Base-by-base conservation (phyloP, 2,329 filamentous ascomycete genomes). In the Arthrinium phaeospermum region DNA sequence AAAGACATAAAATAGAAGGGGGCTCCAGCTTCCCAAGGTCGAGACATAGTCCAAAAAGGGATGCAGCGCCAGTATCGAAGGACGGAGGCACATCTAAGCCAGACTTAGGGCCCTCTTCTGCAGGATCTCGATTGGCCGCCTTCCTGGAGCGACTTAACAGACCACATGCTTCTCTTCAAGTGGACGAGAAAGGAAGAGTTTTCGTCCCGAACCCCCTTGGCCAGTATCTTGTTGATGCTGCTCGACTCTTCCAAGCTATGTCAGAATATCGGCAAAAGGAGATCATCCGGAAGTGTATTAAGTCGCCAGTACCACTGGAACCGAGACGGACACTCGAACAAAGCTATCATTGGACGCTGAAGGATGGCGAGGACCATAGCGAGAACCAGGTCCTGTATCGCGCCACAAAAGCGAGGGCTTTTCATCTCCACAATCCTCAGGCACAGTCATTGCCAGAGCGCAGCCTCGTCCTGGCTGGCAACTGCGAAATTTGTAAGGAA, bases 291-390 rank as follows among this genome's bases (percentile, higher is more conserved):
- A 73, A 76, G 2, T 83, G 81, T 37, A 75, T 85, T 0, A 76
- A 80, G 19, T n/a, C 70, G 0, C 73, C 83, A 0, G 78, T 82
- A 0, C 84, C 81, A 4, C 75, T 83, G 1, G 85, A 87, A 72
- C 82, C 84, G 0, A 80, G 86, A 0, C 77, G 86, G 0, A 87
- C 85, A 0, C 78, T 87, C 0, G 85, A 87, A 53, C 85, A 87
- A 72, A 82, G 81, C 0, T 86, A 85, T 71, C 83, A 83, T 57
- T 82, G 82, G 79, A 83, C 81, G 2, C 76, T 85, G 3, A 77
- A 80, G 0, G 81, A 82, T n/a, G 86, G 84, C 0, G 74, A 78
- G 6, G 73, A 75, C 1, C 76, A 85, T 4, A 85, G 87, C 67
- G 73, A 76, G 4, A 83, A 85, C 46, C 84, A 86, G 64, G 83